A percentile compares a stretch with the other conserved stretches of the same genome.
Conservation (phyloP, 306 rosid species). For the Argentina anserina region DNA sequence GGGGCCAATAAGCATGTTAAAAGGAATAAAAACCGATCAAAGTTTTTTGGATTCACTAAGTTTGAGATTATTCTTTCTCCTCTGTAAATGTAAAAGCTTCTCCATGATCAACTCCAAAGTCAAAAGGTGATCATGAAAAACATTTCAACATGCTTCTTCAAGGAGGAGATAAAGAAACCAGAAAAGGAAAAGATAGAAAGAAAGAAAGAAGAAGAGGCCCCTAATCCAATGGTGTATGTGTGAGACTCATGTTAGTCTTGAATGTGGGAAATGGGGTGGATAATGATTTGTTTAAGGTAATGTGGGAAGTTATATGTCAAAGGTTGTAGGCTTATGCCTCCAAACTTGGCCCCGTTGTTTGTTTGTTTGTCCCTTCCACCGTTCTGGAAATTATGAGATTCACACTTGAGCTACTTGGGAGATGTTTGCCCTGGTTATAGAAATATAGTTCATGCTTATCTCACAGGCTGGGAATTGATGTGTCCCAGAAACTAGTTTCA, state of each 20-base stretch:
- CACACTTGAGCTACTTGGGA: background rate
- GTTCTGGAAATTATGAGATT: background rate
- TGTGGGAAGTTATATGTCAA: conserved; percentile 34
- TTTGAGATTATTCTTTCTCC: conserved; percentile 39
- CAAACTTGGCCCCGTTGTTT: conserved; percentile 15
- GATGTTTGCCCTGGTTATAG: background rate
- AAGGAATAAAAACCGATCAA: conserved; percentile 42
- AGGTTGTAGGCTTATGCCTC: conserved; percentile 30
- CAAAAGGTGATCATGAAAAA: conserved; percentile 49
- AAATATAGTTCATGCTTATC: background rate
- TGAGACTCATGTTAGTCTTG: conserved; percentile 20
- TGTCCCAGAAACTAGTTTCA: background rate
- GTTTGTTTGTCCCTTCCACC: background rate
- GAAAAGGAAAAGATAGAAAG: conserved; percentile 15
- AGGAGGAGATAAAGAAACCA: conserved; percentile 37
- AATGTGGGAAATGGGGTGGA: conserved; percentile 26
- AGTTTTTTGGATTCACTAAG: conserved; percentile 38
- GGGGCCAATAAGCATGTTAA: conserved; percentile 33
- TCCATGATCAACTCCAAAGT: conserved; percentile 61
- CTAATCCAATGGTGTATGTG: conserved; percentile 40
- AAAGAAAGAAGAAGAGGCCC: conserved; percentile 28
- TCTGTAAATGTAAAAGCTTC: conserved; percentile 35
- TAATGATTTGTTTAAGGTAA: conserved; percentile 36
- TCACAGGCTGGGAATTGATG: background rate
- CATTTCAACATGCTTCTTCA: conserved; percentile 45